Base-by-base conservation (phyloP, 2,329 filamentous ascomycete genomes). In the Ceratocystiopsis brevicomis region DNA sequence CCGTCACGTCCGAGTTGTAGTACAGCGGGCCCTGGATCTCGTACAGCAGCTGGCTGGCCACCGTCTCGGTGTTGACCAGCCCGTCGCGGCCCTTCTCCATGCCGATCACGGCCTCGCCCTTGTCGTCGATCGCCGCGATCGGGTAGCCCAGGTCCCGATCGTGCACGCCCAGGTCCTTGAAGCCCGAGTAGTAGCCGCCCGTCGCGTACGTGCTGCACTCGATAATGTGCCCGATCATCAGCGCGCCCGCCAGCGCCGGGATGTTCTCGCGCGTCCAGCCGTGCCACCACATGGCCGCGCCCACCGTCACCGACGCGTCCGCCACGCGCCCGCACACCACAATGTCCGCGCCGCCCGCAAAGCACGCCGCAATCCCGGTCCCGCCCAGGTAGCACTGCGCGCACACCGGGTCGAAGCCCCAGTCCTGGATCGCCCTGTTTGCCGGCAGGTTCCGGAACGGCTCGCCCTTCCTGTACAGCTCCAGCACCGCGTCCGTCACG, bases 11-110 rank as follows among this genome's bases (percentile, higher is more conserved):
- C 38, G 55, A 58, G 43, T 60, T 59, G 42, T 58, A 43, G 43
- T 61, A 60, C 1, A 59, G 40, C n/a, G 58, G 56, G 1, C 59
- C 58, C 44, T 59, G 54, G 21, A 61, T 43, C 42, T 61, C 58
- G 43, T 61, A 61, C 32, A 61, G 38, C 16, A 61, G 54, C 46
- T 61, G 58, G 15, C 40, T 49, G 15, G 42, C 40, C n/a, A 45
- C 46, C 13, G 46, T 49, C n/a, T 44, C 47, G 12, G 40, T 35
- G 38, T 45, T 54, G 10, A 55, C 47, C 21, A 51, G 45, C 32
- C 53, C 54, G 32, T 51, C 48, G 6, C 47, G 45, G 38, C 41
- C 45, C 43, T 50, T 50, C 35, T 54, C 51, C 47, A 54, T 56
- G 6, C 46, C 46, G 21, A 53, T 35, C 11, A 41, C 38, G 15